Evolutionary conservation across 768 basidiomycete species (phyloP), one percentile per base, ranked within the genome.

Genomic region (Tricholoma matsutake): DNA sequence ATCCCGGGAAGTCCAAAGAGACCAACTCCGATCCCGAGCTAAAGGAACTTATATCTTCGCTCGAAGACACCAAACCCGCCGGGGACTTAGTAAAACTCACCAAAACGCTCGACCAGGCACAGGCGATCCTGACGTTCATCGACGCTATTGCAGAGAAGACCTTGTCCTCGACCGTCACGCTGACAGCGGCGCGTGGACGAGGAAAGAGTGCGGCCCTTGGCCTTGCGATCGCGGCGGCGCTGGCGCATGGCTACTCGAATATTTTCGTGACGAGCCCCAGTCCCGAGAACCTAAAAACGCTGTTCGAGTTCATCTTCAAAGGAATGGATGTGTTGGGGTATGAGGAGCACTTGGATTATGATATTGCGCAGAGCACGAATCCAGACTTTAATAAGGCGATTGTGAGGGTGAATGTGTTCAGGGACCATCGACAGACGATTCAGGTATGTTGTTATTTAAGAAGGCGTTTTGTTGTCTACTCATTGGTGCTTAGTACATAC

Each of bases 241-340:
- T 98, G 20, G 90, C 88, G 1, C 91, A 97, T 68, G 95, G 94
- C 25, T 98, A 98, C 71, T 91, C 92, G 56, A 99, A 99, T 73
- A 93, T 98, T 60, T 99, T 98, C 71, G 94, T 99, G 56, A 99
- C 97, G 9, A 94, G 92, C 72, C 97, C 97, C 0, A 94, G 89
- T 68, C 97, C 97, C 1, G 96, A 98, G 75, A 99, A 99, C 74
- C 78, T 99, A 77, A 96, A 91, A 78, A 98, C 96, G 0, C 72
- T 98, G n/a, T 99, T 98, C 69, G 94, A 98, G 61, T 98, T 99
- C 72, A 83, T 98, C 28, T 97, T 97, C 82, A 96, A 97, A 71
- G 97, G 96, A 1, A 78, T 99, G 78, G 96, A 98, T 70, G 90
- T 84, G 2, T 76, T 98, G 35, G 95, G 94, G 1, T 99, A 96